A percentile compares a stretch with the other conserved stretches of the same genome.
These are phyloP conservation scores for Henckelia pumila DNA, from an alignment of 257 asterid species.

Conservation along the genomic window DNA sequence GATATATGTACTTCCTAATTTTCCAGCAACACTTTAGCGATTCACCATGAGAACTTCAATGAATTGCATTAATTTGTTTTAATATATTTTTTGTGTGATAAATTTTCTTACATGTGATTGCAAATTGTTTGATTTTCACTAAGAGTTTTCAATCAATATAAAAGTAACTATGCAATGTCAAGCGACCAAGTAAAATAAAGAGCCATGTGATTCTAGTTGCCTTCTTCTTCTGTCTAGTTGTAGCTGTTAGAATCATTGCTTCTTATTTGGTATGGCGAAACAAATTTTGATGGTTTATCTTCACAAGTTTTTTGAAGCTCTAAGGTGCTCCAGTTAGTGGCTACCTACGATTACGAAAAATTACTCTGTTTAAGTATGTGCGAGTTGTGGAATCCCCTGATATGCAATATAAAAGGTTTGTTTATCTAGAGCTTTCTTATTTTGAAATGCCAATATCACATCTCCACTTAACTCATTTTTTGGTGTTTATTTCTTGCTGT, in stretches of 20 bases:
- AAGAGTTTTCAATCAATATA: neutral
- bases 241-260: neutral
- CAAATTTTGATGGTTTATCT: neutral
- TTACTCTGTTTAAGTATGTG: no score
- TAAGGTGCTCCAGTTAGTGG: neutral
- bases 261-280: neutral
- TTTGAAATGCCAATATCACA: no score
- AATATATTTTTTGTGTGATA: neutral
- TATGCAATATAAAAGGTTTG: no score
- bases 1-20: constrained; percentile 8
- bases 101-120: neutral
- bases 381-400: no score
- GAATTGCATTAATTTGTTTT: neutral
- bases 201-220: neutral
- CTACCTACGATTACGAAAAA: no score
- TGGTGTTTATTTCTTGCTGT: neutral
- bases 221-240: neutral
- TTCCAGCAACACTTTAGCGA: constrained; percentile 8
- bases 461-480: neutral
- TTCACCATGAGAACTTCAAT: neutral
- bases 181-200: neutral
- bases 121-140: neutral
- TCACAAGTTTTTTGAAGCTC: neutral
- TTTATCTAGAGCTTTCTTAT: no score
- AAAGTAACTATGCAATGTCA: neutral